These are phyloP conservation scores for Tricholoma sp. DNA, from an alignment of 768 basidiomycete genomes.

Conservation along the genomic window DNA sequence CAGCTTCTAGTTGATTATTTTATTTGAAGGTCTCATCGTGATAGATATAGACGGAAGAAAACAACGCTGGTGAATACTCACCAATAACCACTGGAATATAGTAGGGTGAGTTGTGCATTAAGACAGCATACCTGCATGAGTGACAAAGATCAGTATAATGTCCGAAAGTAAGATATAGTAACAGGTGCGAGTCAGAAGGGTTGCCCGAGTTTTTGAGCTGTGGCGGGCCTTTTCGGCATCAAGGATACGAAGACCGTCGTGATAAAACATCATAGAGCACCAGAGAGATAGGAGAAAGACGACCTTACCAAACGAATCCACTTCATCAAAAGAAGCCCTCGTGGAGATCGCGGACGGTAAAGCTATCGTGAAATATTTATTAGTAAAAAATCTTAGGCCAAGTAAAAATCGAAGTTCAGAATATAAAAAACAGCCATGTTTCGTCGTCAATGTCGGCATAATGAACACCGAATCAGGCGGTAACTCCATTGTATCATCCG, in stretches of 20 bases:
- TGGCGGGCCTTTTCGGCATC: conserved; percentile 91
- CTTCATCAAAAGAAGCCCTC: background rate
- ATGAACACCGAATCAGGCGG: conserved; percentile 62
- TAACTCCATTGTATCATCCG: conserved; percentile 79
- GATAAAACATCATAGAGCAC: conserved; percentile 63
- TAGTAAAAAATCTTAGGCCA: no score
- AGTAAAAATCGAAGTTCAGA: no score
- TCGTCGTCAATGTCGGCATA: conserved; percentile 58
- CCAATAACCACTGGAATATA: background rate
- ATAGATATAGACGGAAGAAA: conserved; percentile 2
- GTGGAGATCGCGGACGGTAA: background rate
- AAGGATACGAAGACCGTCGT: conserved; percentile 90
- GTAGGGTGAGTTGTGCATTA: background rate
- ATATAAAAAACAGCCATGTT: conserved; percentile 85
- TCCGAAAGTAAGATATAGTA: background rate
- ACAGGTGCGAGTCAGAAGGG: conserved; percentile 54
- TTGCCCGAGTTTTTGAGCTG: conserved; percentile 85
- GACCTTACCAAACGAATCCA: conserved; percentile 29
- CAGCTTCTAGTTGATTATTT: conserved; percentile 86
- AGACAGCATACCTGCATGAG: background rate
- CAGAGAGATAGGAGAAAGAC: background rate
- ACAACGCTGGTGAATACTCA: conserved; percentile 2
- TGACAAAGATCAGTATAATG: conserved; percentile 11
- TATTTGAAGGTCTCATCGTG: conserved; percentile 41
- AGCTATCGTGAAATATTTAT: background rate